phyloP scores from a whole-genome alignment of 1,139 yeast species.

The Diutina siamensis region DNA sequence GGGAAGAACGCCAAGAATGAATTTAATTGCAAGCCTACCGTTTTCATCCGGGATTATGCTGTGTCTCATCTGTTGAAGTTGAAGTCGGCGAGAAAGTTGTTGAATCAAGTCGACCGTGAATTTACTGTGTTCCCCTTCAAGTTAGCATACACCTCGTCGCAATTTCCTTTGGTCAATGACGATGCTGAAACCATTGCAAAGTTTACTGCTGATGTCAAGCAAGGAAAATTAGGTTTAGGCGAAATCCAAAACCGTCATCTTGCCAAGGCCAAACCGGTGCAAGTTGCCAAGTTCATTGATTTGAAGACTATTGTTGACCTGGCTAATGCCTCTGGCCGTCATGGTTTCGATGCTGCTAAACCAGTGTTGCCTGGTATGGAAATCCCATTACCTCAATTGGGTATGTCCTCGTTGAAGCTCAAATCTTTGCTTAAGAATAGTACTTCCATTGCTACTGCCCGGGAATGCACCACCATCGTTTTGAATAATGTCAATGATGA shows the following conservation, averaged over 20 bases:
- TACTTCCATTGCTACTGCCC: conserved; percentile 45
- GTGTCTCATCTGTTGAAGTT: conserved; percentile 66
- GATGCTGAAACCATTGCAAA: conserved; percentile 21
- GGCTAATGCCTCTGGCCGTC: conserved; percentile 52
- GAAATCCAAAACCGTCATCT: conserved; percentile 79
- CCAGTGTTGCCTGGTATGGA: conserved; percentile 65
- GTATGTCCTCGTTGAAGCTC: conserved; percentile 53
- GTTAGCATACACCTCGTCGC: conserved; percentile 49
- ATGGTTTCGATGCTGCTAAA: conserved; percentile 53
- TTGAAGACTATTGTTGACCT: conserved; percentile 49
- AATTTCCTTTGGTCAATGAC: conserved; percentile 43
- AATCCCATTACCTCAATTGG: conserved; percentile 60
- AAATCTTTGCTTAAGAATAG: conserved; percentile 48
- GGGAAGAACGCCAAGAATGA: conserved; percentile 15
- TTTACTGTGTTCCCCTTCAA: conserved; percentile 90
- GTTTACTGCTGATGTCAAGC: conserved; percentile 33
- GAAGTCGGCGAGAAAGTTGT: conserved; percentile 59
- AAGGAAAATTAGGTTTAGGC: conserved; percentile 64
- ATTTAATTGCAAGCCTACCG: conserved; percentile 54
- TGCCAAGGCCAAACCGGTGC: conserved; percentile 64
- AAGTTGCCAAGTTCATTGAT: conserved; percentile 61
- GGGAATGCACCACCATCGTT: conserved; percentile 68
- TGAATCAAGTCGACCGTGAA: conserved; percentile 56
- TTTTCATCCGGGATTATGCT: conserved; percentile 79
- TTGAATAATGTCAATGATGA: conserved; percentile 36